These are phyloP conservation scores for Byssochlamys sp. DNA, from an alignment of 2,329 filamentous ascomycete genomes.

Conservation along the genomic window DNA sequence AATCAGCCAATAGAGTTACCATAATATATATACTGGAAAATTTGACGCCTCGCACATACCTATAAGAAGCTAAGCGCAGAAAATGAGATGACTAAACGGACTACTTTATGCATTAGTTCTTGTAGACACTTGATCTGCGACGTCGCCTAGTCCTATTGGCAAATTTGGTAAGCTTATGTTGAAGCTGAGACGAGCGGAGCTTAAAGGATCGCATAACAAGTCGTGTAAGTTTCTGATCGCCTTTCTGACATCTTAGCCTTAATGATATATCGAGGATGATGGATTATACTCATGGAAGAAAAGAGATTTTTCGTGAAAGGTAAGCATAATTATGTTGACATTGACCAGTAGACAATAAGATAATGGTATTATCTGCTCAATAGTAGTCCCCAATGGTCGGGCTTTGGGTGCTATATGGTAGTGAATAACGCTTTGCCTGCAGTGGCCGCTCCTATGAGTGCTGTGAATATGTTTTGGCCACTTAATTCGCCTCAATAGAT, in stretches of 20 bases:
- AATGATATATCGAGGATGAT: neutral
- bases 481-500: neutral
- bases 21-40: conserved; percentile 2
- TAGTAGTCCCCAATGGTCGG: neutral
- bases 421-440: neutral
- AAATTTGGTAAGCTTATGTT: no score
- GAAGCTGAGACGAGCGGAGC: no score
- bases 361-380: neutral
- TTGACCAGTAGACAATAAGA: neutral
- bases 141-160: no score
- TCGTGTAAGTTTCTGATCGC: neutral
- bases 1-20: conserved; percentile 3
- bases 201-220: no score
- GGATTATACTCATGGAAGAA: neutral
- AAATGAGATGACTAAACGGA: neutral
- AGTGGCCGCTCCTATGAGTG: neutral
- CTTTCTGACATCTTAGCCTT: neutral
- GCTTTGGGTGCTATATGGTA: neutral
- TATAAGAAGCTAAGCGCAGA: conserved; percentile 5
- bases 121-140: no score
- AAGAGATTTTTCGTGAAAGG: neutral
- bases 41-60: conserved; percentile 4
- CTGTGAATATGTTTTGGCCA: neutral
- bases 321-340: neutral
- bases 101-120: no score